phyloP scores from a whole-genome alignment of 495 filamentous ascomycete genomes.

The Annulohypoxylon maeteangense region DNA sequence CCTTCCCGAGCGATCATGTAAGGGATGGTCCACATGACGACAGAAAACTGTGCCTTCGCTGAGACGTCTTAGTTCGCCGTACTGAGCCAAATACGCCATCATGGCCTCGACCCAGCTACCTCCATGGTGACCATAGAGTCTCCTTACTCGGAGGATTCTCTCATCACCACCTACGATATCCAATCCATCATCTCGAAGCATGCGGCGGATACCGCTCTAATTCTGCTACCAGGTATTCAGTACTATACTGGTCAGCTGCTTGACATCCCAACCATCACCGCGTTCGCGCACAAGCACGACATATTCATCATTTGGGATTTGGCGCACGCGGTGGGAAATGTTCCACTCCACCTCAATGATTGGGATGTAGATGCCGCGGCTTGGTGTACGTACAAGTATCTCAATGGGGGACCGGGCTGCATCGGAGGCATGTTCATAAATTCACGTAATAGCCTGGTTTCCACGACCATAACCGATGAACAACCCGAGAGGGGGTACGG shows the following conservation, averaged over 20 bases:
- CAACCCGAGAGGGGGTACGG: conserved; percentile 54
- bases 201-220: conserved; percentile 76
- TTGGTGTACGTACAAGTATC: conserved; percentile 99
- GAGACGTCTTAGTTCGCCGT: conserved; percentile 75
- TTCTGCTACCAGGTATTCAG: conserved; percentile 91
- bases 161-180: conserved; percentile 77
- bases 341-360: conserved; percentile 81
- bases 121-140: conserved; percentile 84
- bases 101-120: conserved; percentile 71
- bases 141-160: conserved; percentile 56
- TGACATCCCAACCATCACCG: conserved; percentile 86
- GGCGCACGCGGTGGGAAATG: conserved; percentile 94
- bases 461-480: conserved; percentile 49
- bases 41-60: conserved; percentile 30
- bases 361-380: conserved; percentile 96
- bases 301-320: conserved; percentile 94
- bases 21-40: conserved; percentile 36
- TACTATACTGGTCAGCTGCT: conserved; percentile 95
- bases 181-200: conserved; percentile 79
- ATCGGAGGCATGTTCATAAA: conserved; percentile 93
- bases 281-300: conserved; percentile 75
- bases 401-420: conserved; percentile 89
- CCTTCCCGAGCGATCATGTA: conserved; percentile 92
- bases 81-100: conserved; percentile 85
- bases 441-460: conserved; percentile 71